Percentiles rank a stretch among this genome's conserved stretches.
phyloP scores from a whole-genome alignment of 768 basidiomycete species.

The Trametes gibbosa region DNA sequence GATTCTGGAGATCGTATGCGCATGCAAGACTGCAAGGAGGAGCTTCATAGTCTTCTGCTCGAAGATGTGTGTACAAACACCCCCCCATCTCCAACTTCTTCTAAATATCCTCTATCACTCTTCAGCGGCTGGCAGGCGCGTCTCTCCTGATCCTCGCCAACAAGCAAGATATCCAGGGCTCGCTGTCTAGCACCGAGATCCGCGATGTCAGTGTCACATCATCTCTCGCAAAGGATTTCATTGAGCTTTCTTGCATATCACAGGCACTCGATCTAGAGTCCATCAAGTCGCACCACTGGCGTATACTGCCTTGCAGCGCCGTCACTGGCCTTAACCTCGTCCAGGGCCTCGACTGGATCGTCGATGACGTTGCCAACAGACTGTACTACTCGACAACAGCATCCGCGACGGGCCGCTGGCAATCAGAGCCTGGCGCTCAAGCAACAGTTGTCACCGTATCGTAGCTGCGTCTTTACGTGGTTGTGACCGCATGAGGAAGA shows the following conservation, averaged over 20 bases:
- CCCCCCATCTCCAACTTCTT: background rate
- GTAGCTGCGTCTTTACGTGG: background rate
- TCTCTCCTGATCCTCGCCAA: constrained; percentile 95
- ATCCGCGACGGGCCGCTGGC: constrained; percentile 7
- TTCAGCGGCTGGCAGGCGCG: constrained; percentile 89
- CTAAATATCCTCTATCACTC: constrained; percentile 3
- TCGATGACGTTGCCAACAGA: constrained; percentile 81
- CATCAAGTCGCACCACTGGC: constrained; percentile 89
- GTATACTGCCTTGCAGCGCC: constrained; percentile 89
- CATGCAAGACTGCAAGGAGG: constrained; percentile 85
- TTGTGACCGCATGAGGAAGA: background rate
- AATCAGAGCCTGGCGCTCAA: background rate
- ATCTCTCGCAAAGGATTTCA: background rate
- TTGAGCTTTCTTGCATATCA: background rate
- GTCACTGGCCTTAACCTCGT: constrained; percentile 84
- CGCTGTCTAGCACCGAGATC: constrained; percentile 81
- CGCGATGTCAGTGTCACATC: constrained; percentile 57
- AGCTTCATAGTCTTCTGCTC: constrained; percentile 79
- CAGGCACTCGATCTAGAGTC: constrained; percentile 79
- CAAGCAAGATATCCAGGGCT: constrained; percentile 92
- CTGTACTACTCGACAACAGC: constrained; percentile 60
- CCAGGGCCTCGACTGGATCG: constrained; percentile 88
- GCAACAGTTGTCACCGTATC: background rate
- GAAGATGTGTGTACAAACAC: constrained; percentile 75
- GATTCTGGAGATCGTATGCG: constrained; percentile 92